A percentile compares a stretch with the other conserved stretches of the same genome.
Evolutionary conservation across 1,139 yeast genomes (phyloP).

Genomic region (Taphrina deformans): DNA sequence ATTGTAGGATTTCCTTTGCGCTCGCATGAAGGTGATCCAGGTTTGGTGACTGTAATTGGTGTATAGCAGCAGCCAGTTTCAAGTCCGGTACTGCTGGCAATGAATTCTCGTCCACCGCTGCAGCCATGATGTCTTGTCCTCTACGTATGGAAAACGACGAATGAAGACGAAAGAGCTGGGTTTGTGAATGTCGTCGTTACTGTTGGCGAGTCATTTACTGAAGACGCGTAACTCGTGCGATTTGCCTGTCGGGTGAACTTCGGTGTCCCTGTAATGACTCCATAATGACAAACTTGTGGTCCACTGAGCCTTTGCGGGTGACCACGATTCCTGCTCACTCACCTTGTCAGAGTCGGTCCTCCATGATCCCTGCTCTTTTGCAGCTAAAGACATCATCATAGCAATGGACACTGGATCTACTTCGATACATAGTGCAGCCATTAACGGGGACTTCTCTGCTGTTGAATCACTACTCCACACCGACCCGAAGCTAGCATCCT

Average conservation of each 20-base stretch:
- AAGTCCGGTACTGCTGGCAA: constrained; percentile 59
- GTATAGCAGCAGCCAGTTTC: constrained; percentile 73
- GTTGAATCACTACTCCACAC: constrained; percentile 12
- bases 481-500: constrained; percentile 7
- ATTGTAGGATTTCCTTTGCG: constrained; percentile 53
- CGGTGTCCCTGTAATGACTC: not conserved
- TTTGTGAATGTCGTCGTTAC: too few relatives aligned
- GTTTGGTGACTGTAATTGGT: constrained; percentile 55
- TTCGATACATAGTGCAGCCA: constrained; percentile 23
- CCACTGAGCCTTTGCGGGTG: too few relatives aligned
- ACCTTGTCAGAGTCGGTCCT: too few relatives aligned
- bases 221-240: not conserved
- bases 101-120: constrained; percentile 25
- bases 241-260: not conserved
- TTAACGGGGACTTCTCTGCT: constrained; percentile 9
- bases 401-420: not conserved
- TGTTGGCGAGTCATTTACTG: not conserved
- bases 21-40: constrained; percentile 48
- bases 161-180: too few relatives aligned
- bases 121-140: not conserved
- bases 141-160: too few relatives aligned
- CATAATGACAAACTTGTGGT: not conserved
- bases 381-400: not conserved
- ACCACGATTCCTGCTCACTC: not conserved
- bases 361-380: too few relatives aligned